Base-by-base conservation (phyloP, 805 yeast genomes). In the Wickerhamiella alocasiicola region DNA sequence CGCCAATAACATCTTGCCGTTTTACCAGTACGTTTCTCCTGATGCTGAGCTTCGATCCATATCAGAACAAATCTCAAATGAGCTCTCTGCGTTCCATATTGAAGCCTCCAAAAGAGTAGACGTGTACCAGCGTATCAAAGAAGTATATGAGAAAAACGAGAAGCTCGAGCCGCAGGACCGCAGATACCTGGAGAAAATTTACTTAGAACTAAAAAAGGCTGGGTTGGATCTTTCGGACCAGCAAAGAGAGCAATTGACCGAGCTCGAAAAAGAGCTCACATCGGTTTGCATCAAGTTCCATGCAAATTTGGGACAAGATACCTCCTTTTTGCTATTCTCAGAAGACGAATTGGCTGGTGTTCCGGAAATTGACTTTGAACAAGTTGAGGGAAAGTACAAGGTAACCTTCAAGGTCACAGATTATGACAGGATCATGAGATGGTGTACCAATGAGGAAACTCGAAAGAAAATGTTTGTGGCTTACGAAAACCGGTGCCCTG, bases 401-500 rank as follows among this genome's bases (percentile, higher is more conserved):
- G 78, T 83, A 66, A 78, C 91, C 2, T 81, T 72, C 64, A 81
- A 83, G 57, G 80, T 79, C 52, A 91, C 94, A 1, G 94, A 82
- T 54, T 58, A 78, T 36, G 63, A 78, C 46, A 93, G 93, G 2
- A 78, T 79, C n/a, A 59, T 81, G 57, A 79, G 80, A 55, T 75
- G 75, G 56, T 87, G 93, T 31, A 65, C 67, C 42, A 61, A 61
- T 47, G 68, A 75, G 31, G 70, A 69, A 16, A 80, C 91, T 2
- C 72, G 94, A 61, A 75, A 72, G 53, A 54, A 58, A 9, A 83
- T 84, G 1, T 78, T 67, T 49, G 52, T 71, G 33, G 84, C 78
- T 21, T 78, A 77, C 56, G 83, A 78, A 56, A 72, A 74, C 55
- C 78, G 80, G 52, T 71, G 77, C 7, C 71, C 69, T 46, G 43